These are phyloP conservation scores for Saccharomycopsis sp. DNA, from an alignment of 805 yeast genomes.

Conservation along the genomic window DNA sequence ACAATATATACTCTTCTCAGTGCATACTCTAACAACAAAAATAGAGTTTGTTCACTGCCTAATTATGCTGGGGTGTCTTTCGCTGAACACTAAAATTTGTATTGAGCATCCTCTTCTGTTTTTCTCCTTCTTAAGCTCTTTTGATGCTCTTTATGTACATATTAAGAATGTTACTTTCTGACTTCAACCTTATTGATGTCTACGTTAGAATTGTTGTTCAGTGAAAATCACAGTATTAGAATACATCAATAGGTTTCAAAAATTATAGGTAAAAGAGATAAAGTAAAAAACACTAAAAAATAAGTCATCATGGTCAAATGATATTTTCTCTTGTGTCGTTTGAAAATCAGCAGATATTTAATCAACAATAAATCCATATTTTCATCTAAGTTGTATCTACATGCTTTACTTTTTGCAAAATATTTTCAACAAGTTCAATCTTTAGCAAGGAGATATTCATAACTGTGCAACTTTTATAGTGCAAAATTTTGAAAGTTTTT, in stretches of 20 bases:
- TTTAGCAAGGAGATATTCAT: no score
- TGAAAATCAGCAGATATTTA: not conserved
- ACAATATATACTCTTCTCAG: not conserved
- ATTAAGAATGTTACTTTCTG: not conserved
- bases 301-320: no score
- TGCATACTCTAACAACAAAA: not conserved
- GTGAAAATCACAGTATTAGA: not conserved
- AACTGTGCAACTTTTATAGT: no score
- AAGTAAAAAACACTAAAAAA: not conserved
- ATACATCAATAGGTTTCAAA: not conserved
- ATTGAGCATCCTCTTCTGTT: not conserved
- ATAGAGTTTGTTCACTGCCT: not conserved
- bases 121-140: not conserved
- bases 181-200: not conserved
- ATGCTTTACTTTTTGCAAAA: no score
- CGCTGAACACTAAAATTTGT: not conserved
- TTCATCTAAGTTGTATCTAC: no score
- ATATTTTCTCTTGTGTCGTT: not conserved
- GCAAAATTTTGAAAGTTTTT: no score
- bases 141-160: not conserved
- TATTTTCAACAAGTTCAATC: no score
- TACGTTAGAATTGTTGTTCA: not conserved
- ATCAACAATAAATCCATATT: not conserved
- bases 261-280: not conserved
- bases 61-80: not conserved